Conservation (phyloP, 805 yeast genomes). For the Candida nitratophila region DNA sequence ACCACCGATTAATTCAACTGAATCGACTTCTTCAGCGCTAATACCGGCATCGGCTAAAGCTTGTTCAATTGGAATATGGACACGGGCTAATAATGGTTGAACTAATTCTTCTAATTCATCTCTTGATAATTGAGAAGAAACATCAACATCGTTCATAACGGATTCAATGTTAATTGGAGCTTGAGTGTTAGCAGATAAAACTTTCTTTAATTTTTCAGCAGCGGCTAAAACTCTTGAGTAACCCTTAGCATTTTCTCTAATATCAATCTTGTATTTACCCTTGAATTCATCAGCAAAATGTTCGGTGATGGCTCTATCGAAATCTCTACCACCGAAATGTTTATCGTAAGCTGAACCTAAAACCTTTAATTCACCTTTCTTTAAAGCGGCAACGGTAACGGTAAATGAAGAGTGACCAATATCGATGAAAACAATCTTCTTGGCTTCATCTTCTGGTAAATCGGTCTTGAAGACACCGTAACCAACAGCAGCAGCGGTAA, state of each 20-base stretch:
- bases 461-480: slow-evolving; percentile 98
- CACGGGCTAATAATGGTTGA: slow-evolving; percentile 70
- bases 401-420: slow-evolving; percentile 96
- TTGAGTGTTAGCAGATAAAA: slow-evolving; percentile 87
- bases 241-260: slow-evolving; percentile 88
- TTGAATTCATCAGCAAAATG: slow-evolving; percentile 92
- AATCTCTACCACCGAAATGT: slow-evolving; percentile 97
- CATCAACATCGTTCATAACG: slow-evolving; percentile 95
- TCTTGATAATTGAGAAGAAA: slow-evolving; percentile 80
- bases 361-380: slow-evolving; percentile 93
- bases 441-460: slow-evolving; percentile 88
- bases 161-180: slow-evolving; percentile 96
- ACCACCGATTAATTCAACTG: slow-evolving; percentile 96
- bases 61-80: slow-evolving; percentile 66
- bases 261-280: slow-evolving; percentile 88
- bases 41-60: slow-evolving; percentile 81
- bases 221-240: slow-evolving; percentile 87
- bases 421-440: slow-evolving; percentile 88
- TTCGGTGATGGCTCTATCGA: slow-evolving; percentile 89
- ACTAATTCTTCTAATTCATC: slow-evolving; percentile 90
- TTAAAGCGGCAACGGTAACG: slow-evolving; percentile 82
- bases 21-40: slow-evolving; percentile 67
- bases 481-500: slow-evolving; percentile 98
- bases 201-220: slow-evolving; percentile 91
- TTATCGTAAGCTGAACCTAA: slow-evolving; percentile 90